Evolutionary conservation across 1,284 basidiomycete genomes (phyloP).

Genomic region (Takashimella koratensis): DNA sequence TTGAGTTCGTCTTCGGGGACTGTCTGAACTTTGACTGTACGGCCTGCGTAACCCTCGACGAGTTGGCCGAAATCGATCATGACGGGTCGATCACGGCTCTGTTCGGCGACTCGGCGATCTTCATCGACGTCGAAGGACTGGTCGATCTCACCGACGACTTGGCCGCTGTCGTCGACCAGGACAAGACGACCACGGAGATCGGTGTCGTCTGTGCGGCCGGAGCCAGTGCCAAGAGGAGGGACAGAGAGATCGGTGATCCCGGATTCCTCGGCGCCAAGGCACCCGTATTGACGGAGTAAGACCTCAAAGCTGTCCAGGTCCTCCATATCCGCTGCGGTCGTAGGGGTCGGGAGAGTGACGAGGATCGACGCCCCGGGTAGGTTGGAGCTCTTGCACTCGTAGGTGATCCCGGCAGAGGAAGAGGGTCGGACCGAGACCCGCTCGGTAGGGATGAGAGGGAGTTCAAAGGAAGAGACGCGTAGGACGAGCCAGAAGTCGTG

Average conservation of each 20-base stretch:
- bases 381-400: conserved; percentile 36
- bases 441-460: conserved; percentile 38
- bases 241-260: conserved; percentile 25
- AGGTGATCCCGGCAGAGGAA: conserved; percentile 21
- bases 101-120: conserved; percentile 53
- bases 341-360: conserved; percentile 50
- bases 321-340: conserved; percentile 51
- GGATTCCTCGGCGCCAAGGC: conserved; percentile 29
- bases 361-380: conserved; percentile 43
- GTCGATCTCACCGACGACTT: conserved; percentile 69
- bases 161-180: conserved; percentile 69
- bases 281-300: conserved; percentile 64
- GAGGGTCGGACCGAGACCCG: conserved; percentile 17
- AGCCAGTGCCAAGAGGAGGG: conserved; percentile 12
- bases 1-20: conserved; percentile 61
- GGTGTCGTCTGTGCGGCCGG: conserved; percentile 24
- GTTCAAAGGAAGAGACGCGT: conserved; percentile 44
- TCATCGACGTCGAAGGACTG: conserved; percentile 59
- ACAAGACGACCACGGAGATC: conserved; percentile 66
- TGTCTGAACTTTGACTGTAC: conserved; percentile 52
- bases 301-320: conserved; percentile 68
- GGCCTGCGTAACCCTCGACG: conserved; percentile 45
- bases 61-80: conserved; percentile 65
- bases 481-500: conserved; percentile 49
- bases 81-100: conserved; percentile 61